Percentiles rank a stretch among this genome's conserved stretches.
These are phyloP conservation scores for Silene conica DNA, from an alignment of 148 eudicot species.

Conservation along the genomic window DNA sequence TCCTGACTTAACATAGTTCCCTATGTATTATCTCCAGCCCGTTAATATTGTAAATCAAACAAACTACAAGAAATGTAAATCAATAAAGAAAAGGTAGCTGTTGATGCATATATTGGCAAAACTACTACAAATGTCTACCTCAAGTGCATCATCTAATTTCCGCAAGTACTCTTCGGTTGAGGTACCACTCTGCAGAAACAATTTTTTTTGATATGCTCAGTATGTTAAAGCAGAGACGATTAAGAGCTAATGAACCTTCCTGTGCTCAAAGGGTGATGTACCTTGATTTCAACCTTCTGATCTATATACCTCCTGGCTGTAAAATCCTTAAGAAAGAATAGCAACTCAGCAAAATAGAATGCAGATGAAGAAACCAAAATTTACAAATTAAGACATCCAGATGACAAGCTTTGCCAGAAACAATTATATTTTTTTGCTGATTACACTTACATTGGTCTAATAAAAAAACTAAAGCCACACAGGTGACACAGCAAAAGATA, in stretches of 20 bases:
- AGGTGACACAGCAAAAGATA: too few relatives aligned
- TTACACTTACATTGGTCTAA: neutral
- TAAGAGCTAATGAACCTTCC: neutral
- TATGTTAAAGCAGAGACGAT: slow-evolving; percentile 15
- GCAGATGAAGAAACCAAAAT: neutral
- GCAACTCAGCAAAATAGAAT: neutral
- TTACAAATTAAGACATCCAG: neutral
- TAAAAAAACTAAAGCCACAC: neutral
- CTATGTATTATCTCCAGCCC: neutral
- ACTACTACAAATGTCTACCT: slow-evolving; percentile 37
- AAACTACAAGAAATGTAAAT: neutral
- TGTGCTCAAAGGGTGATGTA: slow-evolving; percentile 30
- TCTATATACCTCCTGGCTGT: slow-evolving; percentile 56
- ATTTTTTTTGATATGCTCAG: neutral
- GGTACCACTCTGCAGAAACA: slow-evolving; percentile 64
- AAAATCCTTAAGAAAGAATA: slow-evolving; percentile 49
- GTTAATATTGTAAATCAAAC: neutral
- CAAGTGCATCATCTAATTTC: slow-evolving; percentile 72
- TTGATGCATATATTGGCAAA: neutral
- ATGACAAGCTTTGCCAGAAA: neutral
- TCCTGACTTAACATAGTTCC: neutral
- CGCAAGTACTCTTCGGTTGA: slow-evolving; percentile 63
- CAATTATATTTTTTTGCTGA: neutral
- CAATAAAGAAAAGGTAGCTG: neutral
- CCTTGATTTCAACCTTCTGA: slow-evolving; percentile 82